Evolutionary conservation across 169 alveolate genomes (phyloP).

Genomic region (Plasmodium cynomolgi): DNA sequence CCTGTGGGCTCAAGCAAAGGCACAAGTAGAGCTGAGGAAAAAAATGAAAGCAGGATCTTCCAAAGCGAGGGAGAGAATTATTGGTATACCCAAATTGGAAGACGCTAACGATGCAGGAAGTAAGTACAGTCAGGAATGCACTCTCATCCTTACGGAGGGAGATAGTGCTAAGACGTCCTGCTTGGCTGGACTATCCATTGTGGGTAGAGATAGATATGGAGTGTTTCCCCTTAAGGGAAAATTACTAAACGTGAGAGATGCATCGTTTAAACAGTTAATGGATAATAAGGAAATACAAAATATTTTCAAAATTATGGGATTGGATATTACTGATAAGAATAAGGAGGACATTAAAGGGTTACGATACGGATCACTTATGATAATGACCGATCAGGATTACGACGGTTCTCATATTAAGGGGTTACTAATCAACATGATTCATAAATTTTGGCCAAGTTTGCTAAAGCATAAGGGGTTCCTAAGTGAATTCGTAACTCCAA

Average conservation of each 20-base stretch:
- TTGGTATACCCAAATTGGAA: conserved; percentile 98
- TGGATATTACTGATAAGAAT: conserved; percentile 90
- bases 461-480: conserved; percentile 95
- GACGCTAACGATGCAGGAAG: conserved; percentile 99
- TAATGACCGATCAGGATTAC: conserved; percentile 99
- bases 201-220: conserved; percentile 98
- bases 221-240: conserved; percentile 99
- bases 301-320: conserved; percentile 96
- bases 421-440: conserved; percentile 97
- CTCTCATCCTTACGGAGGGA: conserved; percentile 99
- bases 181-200: conserved; percentile 98
- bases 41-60: conserved; percentile 88
- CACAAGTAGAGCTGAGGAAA: conserved; percentile 93
- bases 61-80: conserved; percentile 81
- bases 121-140: conserved; percentile 93
- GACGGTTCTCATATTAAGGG: conserved; percentile 99
- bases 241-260: conserved; percentile 99
- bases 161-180: conserved; percentile 99
- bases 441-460: conserved; percentile 99
- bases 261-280: conserved; percentile 93
- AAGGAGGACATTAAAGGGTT: conserved; percentile 92
- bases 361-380: conserved; percentile 98
- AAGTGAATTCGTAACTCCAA: conserved; percentile 99
- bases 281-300: conserved; percentile 97
- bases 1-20: conserved; percentile 95